Percentiles rank a stretch among this genome's conserved stretches.
Evolutionary conservation across 306 rosid genomes (phyloP).

Genomic region (Dryas drummondii): DNA sequence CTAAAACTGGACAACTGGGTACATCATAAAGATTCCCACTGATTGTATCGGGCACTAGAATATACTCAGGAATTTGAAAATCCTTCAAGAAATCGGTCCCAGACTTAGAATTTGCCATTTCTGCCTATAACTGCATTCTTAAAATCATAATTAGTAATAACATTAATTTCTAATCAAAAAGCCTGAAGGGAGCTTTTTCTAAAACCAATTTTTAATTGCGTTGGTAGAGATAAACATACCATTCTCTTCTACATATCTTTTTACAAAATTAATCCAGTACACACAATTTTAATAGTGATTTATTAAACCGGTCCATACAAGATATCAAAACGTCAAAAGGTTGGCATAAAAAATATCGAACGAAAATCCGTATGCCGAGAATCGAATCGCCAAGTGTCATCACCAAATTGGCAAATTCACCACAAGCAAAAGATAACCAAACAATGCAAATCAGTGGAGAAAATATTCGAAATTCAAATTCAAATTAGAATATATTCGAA

Average conservation of each 20-base stretch:
- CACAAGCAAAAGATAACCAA: too few species aligned
- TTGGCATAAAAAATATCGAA: too few species aligned
- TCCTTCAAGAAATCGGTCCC: slow-evolving; percentile 37
- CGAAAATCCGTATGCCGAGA: background rate
- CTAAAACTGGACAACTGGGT: slow-evolving; percentile 71
- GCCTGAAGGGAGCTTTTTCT: background rate
- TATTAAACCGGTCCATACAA: background rate
- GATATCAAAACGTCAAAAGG: background rate
- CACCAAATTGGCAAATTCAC: too few species aligned
- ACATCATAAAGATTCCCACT: slow-evolving; percentile 24
- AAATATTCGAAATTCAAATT: too few species aligned
- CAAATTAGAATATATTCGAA: too few species aligned
- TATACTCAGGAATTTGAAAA: slow-evolving; percentile 67
- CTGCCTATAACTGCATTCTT: slow-evolving; percentile 30
- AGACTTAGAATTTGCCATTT: slow-evolving; percentile 40
- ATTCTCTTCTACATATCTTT: background rate
- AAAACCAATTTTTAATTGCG: background rate
- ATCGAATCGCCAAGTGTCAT: background rate
- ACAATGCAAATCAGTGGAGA: too few species aligned
- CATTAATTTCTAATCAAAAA: background rate
- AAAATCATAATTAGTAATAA: background rate
- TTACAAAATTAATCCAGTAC: background rate
- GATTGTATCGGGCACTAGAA: slow-evolving; percentile 49
- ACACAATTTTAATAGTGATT: background rate
- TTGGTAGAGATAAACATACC: too few species aligned